A percentile compares a stretch with the other conserved stretches of the same genome.
phyloP scores from a whole-genome alignment of 2,329 filamentous ascomycete genomes.

The Dactylellina drechsleri region DNA sequence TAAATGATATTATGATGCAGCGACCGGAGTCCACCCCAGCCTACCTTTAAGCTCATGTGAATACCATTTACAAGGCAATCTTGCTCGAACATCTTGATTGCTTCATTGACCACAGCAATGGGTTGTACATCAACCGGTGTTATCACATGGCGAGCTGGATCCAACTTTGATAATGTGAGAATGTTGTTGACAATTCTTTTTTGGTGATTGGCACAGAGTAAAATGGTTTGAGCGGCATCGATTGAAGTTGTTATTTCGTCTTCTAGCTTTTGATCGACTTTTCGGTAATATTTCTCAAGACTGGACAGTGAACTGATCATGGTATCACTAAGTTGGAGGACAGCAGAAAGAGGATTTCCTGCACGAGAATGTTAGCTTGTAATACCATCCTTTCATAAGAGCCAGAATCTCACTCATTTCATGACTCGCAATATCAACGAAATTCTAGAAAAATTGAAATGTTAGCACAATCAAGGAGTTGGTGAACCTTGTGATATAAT shows the following conservation, averaged over 20 bases:
- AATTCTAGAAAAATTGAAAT: slow-evolving; percentile 66
- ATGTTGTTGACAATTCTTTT: slow-evolving; percentile 77
- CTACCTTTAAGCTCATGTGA: slow-evolving; percentile 38
- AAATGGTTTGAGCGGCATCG: slow-evolving; percentile 81
- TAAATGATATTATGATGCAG: not conserved
- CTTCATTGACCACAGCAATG: slow-evolving; percentile 70
- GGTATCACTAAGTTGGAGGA: slow-evolving; percentile 80
- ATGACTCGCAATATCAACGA: slow-evolving; percentile 74
- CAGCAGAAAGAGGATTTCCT: slow-evolving; percentile 79
- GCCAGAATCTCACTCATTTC: slow-evolving; percentile 35
- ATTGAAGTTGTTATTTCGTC: slow-evolving; percentile 62
- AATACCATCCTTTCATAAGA: not conserved
- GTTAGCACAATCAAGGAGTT: not conserved
- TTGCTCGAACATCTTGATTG: slow-evolving; percentile 46
- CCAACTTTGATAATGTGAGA: slow-evolving; percentile 74
- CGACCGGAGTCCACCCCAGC: not conserved
- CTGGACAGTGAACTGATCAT: slow-evolving; percentile 63
- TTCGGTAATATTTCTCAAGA: slow-evolving; percentile 55
- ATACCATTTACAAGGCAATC: slow-evolving; percentile 38
- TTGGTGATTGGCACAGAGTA: slow-evolving; percentile 80
- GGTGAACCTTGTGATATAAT: not conserved
- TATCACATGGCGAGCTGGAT: slow-evolving; percentile 66
- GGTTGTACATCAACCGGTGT: slow-evolving; percentile 77
- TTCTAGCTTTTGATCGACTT: slow-evolving; percentile 52
- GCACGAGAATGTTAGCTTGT: slow-evolving; percentile 64